Percentiles rank a stretch among this genome's conserved stretches.
phyloP scores from a whole-genome alignment of 306 rosid species.

The Medicago arabica region DNA sequence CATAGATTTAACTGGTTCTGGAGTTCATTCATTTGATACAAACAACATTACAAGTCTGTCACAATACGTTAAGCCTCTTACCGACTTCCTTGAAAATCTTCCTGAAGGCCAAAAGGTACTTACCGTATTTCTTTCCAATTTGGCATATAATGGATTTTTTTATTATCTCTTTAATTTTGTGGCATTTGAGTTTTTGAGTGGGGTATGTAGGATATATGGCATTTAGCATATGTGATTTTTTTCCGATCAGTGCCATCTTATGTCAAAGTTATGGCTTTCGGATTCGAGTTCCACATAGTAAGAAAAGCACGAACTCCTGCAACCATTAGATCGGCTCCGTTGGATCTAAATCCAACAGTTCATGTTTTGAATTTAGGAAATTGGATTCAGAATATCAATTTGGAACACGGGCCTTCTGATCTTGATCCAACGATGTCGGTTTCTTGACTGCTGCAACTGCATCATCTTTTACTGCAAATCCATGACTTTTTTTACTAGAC shows the following conservation, averaged over 20 bases:
- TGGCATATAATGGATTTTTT: background rate
- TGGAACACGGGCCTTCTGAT: background rate
- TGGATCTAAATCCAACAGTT: background rate
- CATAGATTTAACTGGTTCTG: constrained; percentile 91
- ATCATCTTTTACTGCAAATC: background rate
- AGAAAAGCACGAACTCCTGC: background rate
- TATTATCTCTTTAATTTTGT: background rate
- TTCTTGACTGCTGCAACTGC: background rate
- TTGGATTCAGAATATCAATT: background rate
- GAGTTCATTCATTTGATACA: constrained; percentile 79
- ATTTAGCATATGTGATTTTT: too few species aligned
- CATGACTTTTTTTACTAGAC: background rate
- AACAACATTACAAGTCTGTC: constrained; percentile 73
- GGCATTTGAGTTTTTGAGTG: too few species aligned
- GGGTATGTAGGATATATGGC: too few species aligned
- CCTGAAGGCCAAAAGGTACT: constrained; percentile 77
- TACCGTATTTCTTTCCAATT: constrained; percentile 24
- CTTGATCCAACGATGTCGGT: background rate
- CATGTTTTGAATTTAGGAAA: background rate
- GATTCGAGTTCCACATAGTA: too few species aligned
- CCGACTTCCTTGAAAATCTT: constrained; percentile 77
- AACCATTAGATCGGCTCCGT: background rate
- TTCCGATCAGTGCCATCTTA: too few species aligned
- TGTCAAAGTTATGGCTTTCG: too few species aligned
- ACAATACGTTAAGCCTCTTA: constrained; percentile 90